Base-by-base conservation (phyloP, 169 alveolate species). In the Cryptosporidium meleagridis region DNA sequence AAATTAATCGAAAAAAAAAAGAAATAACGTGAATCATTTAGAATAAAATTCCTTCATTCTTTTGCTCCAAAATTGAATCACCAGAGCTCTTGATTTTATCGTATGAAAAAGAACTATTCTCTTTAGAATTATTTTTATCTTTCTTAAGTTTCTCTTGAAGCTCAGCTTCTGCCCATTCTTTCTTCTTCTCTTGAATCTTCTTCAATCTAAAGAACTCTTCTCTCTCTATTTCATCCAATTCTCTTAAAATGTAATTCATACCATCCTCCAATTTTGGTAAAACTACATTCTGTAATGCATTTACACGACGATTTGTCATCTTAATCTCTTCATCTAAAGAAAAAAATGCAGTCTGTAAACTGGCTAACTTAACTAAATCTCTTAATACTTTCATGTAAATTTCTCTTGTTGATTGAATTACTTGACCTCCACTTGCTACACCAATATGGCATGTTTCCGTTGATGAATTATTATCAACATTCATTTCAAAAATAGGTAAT, bases 301-400 rank as follows among this genome's bases (percentile, higher is more conserved):
- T 97, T 26, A 97, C 99, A 91, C 99, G 96, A 92, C 99, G 91
- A 93, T 97, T 97, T 35, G 99, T 97, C 94, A 97, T 97, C 92
- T 97, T 97, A 61, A 98, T 97, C 51, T 97, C 98, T 93, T 98
- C 98, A 91, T 97, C 98, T 65, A 98, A 93, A 61, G 98, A 96
- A 70, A 96, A 93, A 93, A 96, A 97, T 84, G 97, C 95, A 39
- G 98, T 96, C 85, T 97, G 97, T 59, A 96, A 94, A 53, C 98
- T 96, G 7, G 99, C 99, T 85, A 97, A 93, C 84, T 96, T 96
- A 16, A 97, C 97, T 80, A 96, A 91, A 87, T 92, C 95, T 68
- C 94, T 91, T 87, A 95, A 75, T 73, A 94, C 94, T 65, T 92
- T 92, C 68, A 95, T 59, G 86, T 94, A 93, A 53, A 95, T 89